Evolutionary conservation across 306 rosid species (phyloP).

Genomic region (Fragaria vesca): DNA sequence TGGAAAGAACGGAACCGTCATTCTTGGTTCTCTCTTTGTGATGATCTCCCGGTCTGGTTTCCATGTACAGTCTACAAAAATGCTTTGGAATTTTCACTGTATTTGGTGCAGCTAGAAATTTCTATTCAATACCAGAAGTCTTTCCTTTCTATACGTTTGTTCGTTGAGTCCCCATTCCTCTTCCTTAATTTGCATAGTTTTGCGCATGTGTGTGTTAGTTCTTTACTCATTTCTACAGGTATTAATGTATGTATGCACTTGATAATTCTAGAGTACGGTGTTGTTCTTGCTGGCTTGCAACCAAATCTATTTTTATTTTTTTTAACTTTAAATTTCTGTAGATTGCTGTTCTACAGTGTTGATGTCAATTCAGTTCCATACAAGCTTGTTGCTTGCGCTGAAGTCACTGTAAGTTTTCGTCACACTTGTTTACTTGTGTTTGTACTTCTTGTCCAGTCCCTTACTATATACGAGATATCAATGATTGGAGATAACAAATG

Average conservation of each 20-base stretch:
- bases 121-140: neutral
- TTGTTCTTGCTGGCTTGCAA: conserved; percentile 11
- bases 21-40: neutral
- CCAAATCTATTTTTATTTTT: neutral
- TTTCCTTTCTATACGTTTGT: neutral
- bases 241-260: neutral
- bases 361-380: conserved; percentile 76
- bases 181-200: neutral
- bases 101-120: neutral
- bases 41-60: neutral
- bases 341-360: conserved; percentile 67
- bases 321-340: conserved; percentile 31
- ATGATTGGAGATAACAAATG: neutral
- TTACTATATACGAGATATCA: neutral
- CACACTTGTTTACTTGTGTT: conserved; percentile 17
- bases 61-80: neutral
- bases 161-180: neutral
- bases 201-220: neutral
- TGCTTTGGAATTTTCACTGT: neutral
- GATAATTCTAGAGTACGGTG: neutral
- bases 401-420: conserved; percentile 74
- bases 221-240: neutral
- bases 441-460: neutral
- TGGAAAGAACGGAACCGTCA: neutral
- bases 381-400: conserved; percentile 78